These are phyloP conservation scores for Neurospora discreta DNA, from an alignment of 495 filamentous ascomycete genomes.

Conservation along the genomic window DNA sequence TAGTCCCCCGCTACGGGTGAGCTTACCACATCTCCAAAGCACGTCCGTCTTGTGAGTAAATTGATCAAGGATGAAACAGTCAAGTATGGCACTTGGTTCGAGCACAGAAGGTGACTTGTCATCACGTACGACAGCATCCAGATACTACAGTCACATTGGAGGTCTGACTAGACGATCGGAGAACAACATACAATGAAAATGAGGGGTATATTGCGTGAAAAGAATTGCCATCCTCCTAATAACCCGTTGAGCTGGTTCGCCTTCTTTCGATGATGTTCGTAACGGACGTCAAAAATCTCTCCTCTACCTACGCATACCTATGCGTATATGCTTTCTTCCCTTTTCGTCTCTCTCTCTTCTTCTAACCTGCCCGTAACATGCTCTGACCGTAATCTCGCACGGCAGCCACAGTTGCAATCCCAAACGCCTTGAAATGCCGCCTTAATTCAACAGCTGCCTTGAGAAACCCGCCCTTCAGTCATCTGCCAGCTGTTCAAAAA, in stretches of 20 bases:
- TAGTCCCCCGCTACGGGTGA: not conserved
- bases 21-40: not conserved
- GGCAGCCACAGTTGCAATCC: not conserved
- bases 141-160: not conserved
- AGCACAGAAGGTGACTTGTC: not conserved
- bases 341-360: not conserved
- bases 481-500: slow-evolving; percentile 50
- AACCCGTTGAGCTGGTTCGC: not conserved
- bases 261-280: not conserved
- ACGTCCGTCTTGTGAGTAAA: not conserved
- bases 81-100: not conserved
- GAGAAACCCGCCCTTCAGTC: not conserved
- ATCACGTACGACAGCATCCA: not conserved
- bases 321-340: not conserved
- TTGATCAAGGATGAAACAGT: not conserved
- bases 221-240: not conserved
- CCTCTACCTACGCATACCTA: not conserved
- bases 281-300: not conserved
- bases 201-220: not conserved
- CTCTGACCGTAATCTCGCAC: not conserved
- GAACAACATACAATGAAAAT: not conserved
- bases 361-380: not conserved
- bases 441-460: not conserved
- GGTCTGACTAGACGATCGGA: not conserved
- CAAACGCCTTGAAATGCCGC: not conserved